phyloP scores from a whole-genome alignment of 1,139 yeast genomes.

The Scheffersomyces stambukii region DNA sequence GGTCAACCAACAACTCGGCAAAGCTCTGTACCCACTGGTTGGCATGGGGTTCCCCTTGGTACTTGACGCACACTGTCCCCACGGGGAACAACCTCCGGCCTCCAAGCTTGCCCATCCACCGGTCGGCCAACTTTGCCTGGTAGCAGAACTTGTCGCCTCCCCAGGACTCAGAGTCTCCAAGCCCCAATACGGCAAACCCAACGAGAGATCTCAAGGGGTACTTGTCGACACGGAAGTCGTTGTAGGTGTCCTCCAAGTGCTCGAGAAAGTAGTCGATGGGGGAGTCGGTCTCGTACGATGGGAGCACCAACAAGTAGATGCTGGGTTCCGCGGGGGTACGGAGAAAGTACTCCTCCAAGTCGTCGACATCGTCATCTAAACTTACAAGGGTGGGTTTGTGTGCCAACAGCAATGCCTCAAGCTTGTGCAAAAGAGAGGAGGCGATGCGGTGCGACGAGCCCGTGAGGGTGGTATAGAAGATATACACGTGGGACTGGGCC shows the following conservation, averaged over 20 bases:
- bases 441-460: slow-evolving; percentile 80
- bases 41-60: slow-evolving; percentile 57
- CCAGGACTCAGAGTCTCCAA: slow-evolving; percentile 89
- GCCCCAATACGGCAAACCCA: slow-evolving; percentile 82
- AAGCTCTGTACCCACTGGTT: slow-evolving; percentile 66
- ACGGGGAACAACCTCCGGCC: slow-evolving; percentile 80
- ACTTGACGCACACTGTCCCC: slow-evolving; percentile 82
- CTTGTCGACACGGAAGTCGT: slow-evolving; percentile 83
- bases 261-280: slow-evolving; percentile 87
- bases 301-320: slow-evolving; percentile 73
- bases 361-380: slow-evolving; percentile 78
- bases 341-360: slow-evolving; percentile 77
- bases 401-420: slow-evolving; percentile 27
- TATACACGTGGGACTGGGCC: slow-evolving; percentile 46
- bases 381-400: slow-evolving; percentile 55
- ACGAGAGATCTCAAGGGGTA: slow-evolving; percentile 63
- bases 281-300: slow-evolving; percentile 90
- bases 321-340: slow-evolving; percentile 45
- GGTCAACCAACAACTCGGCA: slow-evolving; percentile 56
- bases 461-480: slow-evolving; percentile 81
- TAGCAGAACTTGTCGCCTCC: slow-evolving; percentile 74
- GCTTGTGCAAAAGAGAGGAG: slow-evolving; percentile 35
- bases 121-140: slow-evolving; percentile 75
- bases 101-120: slow-evolving; percentile 76
- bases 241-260: slow-evolving; percentile 71